These are phyloP conservation scores for Serpula lacrymans DNA, from an alignment of 768 basidiomycete species.

Conservation along the genomic window DNA sequence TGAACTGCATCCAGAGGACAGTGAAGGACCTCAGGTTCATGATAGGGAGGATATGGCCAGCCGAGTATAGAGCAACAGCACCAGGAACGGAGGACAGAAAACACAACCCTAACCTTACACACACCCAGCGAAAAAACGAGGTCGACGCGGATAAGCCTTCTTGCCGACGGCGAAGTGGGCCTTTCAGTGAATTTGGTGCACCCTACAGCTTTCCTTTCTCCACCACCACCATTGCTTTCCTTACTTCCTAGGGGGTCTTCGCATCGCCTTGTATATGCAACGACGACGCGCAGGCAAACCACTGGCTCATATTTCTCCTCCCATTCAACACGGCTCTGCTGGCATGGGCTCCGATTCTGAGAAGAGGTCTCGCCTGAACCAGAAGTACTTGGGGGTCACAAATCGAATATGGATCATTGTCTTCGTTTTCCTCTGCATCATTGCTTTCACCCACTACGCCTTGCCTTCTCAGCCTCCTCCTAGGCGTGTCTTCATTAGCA, in stretches of 20 bases:
- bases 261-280: constrained; percentile 55
- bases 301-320: constrained; percentile 55
- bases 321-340: constrained; percentile 35
- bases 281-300: constrained; percentile 49
- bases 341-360: constrained; percentile 46
- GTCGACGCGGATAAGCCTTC: no score
- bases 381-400: constrained; percentile 59
- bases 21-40: not conserved
- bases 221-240: no score
- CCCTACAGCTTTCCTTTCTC: no score
- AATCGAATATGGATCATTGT: constrained; percentile 69
- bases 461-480: constrained; percentile 35
- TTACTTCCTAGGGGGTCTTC: no score
- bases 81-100: no score
- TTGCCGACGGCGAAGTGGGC: no score
- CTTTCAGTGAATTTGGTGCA: no score
- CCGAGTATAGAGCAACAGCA: no score
- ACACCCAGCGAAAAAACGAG: no score
- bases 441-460: constrained; percentile 55
- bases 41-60: not conserved
- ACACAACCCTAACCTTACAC: no score
- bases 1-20: constrained; percentile 36
- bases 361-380: constrained; percentile 49
- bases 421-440: constrained; percentile 49
- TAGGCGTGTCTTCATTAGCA: constrained; percentile 26